Percentiles rank a stretch among this genome's conserved stretches.
These are phyloP conservation scores for Russula sp. DNA, from an alignment of 768 basidiomycete species.

Conservation along the genomic window DNA sequence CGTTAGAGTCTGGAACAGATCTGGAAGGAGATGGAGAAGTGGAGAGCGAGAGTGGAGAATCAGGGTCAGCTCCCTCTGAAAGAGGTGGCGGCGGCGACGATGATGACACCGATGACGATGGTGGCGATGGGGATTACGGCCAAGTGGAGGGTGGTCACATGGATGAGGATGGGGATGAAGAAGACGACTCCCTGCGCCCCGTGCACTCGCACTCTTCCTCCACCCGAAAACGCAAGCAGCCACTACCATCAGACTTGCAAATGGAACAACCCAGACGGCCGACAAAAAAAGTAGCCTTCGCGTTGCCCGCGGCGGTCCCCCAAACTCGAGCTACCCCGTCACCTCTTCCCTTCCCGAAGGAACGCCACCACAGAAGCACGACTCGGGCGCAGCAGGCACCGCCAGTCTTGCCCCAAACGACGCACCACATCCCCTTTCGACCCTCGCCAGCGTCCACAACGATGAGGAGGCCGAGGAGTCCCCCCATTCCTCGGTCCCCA, in stretches of 20 bases:
- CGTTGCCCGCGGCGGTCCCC: neutral
- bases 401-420: neutral
- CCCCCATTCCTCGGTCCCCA: neutral
- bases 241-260: neutral
- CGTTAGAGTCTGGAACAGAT: slow-evolving; percentile 31
- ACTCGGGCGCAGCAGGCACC: neutral
- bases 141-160: neutral
- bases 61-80: neutral
- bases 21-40: slow-evolving; percentile 31
- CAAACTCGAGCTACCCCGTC: neutral
- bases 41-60: slow-evolving; percentile 26
- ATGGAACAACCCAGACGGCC: slow-evolving; percentile 21
- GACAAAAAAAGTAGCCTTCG: slow-evolving; percentile 34
- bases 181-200: slow-evolving; percentile 9
- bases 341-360: neutral
- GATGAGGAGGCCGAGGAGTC: too few species aligned
- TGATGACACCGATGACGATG: neutral
- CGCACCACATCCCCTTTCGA: too few species aligned
- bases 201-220: neutral
- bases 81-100: neutral
- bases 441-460: too few species aligned
- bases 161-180: slow-evolving; percentile 27
- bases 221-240: slow-evolving; percentile 32
- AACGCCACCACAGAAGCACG: neutral
- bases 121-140: slow-evolving; percentile 17